Conservation (phyloP, 805 yeast genomes). For the Candida morakotiae region DNA sequence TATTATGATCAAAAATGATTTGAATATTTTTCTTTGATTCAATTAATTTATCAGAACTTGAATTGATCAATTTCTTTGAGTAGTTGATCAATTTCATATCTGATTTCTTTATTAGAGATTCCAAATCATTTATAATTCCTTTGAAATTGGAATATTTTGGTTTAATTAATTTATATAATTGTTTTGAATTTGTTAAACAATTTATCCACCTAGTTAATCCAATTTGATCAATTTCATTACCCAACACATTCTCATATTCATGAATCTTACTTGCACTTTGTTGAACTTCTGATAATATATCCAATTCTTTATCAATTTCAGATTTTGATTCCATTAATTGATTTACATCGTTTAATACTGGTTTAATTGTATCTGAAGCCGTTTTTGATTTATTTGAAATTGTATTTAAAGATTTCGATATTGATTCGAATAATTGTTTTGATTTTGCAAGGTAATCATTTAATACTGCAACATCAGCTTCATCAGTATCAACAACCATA, state of each 20-base stretch:
- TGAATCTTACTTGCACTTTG: constrained; percentile 45
- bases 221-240: constrained; percentile 30
- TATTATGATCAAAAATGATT: constrained; percentile 39
- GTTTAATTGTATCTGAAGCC: constrained; percentile 64
- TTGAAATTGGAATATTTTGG: constrained; percentile 49
- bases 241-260: constrained; percentile 33
- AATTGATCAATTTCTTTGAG: constrained; percentile 6
- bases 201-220: constrained; percentile 36
- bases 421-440: constrained; percentile 48
- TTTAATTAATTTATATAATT: constrained; percentile 42
- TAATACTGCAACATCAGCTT: constrained; percentile 78
- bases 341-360: constrained; percentile 63
- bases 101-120: constrained; percentile 50
- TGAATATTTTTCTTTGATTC: constrained; percentile 36
- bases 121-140: constrained; percentile 63
- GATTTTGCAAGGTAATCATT: constrained; percentile 68
- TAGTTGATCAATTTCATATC: constrained; percentile 51
- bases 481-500: constrained; percentile 51
- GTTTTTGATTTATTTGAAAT: constrained; percentile 50
- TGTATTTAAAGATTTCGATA: constrained; percentile 50
- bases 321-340: constrained; percentile 49
- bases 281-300: constrained; percentile 47
- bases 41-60: constrained; percentile 2
- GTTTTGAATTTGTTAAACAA: constrained; percentile 36
- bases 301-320: constrained; percentile 56